A percentile compares a stretch with the other conserved stretches of the same genome.
phyloP scores from a whole-genome alignment of 139 green algal genomes.

The Chlamydomonas applanata region DNA sequence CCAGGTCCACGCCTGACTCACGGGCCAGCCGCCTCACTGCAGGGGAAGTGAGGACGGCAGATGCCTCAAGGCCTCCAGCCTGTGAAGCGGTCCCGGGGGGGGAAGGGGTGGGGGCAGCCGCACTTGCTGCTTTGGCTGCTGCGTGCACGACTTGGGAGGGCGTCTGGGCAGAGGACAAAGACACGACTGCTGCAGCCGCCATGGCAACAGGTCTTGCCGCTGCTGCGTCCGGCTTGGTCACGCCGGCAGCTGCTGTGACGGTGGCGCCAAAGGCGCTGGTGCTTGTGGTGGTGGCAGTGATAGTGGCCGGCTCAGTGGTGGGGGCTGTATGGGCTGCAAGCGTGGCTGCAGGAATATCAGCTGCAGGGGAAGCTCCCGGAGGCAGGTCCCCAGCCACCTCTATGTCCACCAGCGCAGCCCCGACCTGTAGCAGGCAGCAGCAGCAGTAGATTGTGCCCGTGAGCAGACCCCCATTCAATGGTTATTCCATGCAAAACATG shows the following conservation, averaged over 20 bases:
- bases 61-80: no score
- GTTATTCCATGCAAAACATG: no score
- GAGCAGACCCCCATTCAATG: no score
- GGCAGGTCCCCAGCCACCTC: background rate
- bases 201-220: no score
- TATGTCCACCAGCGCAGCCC: constrained; percentile 32
- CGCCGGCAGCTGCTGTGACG: no score
- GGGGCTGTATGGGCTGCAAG: background rate
- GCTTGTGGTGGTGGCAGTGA: constrained; percentile 2
- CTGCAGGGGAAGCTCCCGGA: background rate
- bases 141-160: background rate
- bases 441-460: no score
- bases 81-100: background rate
- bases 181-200: no score
- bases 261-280: background rate
- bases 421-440: constrained; percentile 53
- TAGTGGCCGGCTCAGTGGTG: no score
- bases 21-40: constrained; percentile 72
- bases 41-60: constrained; percentile 58
- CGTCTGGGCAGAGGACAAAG: background rate
- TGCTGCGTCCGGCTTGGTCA: no score
- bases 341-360: background rate
- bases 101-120: background rate
- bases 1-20: constrained; percentile 64
- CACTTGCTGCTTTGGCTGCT: constrained; percentile 3